Percentiles rank a stretch among this genome's conserved stretches.
Evolutionary conservation across 257 asterid genomes (phyloP).

Genomic region (Echium plantagineum): DNA sequence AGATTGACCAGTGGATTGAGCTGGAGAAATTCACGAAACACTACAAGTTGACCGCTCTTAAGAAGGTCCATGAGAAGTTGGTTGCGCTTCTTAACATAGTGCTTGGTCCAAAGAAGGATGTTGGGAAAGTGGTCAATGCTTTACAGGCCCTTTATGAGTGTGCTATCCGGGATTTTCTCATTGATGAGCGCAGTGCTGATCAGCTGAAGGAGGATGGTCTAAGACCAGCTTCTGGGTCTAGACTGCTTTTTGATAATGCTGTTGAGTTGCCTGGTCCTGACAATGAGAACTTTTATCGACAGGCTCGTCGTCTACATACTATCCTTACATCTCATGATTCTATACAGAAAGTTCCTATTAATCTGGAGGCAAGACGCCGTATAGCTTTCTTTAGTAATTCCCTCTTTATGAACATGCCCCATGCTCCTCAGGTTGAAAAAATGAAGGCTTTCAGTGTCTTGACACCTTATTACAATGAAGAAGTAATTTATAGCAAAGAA

Average conservation of each 20-base stretch:
- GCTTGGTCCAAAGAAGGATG: conserved; percentile 54
- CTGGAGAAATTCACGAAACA: conserved; percentile 77
- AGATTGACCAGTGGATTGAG: conserved; percentile 68
- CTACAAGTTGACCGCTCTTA: conserved; percentile 56
- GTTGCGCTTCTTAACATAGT: conserved; percentile 61
- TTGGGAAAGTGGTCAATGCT: conserved; percentile 74
- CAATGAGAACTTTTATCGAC: conserved; percentile 70
- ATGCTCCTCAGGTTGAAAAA: conserved; percentile 97
- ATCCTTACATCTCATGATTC: conserved; percentile 93
- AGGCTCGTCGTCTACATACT: conserved; percentile 77
- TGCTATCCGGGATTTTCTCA: conserved; percentile 80
- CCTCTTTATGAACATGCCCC: conserved; percentile 97
- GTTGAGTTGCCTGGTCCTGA: conserved; percentile 61
- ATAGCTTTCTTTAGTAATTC: conserved; percentile 98
- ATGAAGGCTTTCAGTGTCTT: conserved; percentile 96
- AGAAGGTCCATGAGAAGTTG: conserved; percentile 60
- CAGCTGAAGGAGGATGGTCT: conserved; percentile 88
- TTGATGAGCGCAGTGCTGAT: conserved; percentile 52
- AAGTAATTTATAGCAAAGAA: conserved; percentile 82
- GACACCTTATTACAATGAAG: conserved; percentile 96
- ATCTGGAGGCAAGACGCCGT: conserved; percentile 97
- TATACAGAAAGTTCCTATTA: conserved; percentile 80
- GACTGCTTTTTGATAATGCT: conserved; percentile 72
- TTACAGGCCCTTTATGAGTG: conserved; percentile 95
- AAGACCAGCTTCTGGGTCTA: conserved; percentile 41